A percentile compares a stretch with the other conserved stretches of the same genome.
phyloP scores from a whole-genome alignment of 2,329 filamentous ascomycete species.

The Verticillium zaregamsianum region DNA sequence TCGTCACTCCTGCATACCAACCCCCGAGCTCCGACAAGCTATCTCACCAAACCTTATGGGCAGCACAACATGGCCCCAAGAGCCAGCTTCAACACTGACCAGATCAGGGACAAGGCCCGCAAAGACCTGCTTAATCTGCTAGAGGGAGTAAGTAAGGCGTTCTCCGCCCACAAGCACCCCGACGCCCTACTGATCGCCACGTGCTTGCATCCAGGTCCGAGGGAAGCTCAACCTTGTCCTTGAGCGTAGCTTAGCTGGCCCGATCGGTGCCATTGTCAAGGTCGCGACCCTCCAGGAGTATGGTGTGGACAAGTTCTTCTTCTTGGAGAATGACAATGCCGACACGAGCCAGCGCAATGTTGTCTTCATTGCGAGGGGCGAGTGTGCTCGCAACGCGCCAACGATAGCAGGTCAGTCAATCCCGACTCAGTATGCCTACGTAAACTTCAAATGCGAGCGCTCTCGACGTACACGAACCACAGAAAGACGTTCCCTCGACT shows the following conservation, averaged over 20 bases:
- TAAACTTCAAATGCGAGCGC: conserved; percentile 9
- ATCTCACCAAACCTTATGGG: conserved; percentile 30
- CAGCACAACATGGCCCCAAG: conserved; percentile 65
- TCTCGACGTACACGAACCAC: neutral
- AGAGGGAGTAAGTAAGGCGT: conserved; percentile 74
- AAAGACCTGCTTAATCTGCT: conserved; percentile 88
- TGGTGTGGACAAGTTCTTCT: conserved; percentile 96
- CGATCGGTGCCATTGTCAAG: conserved; percentile 87
- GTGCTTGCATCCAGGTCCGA: conserved; percentile 62
- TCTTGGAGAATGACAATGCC: conserved; percentile 92
- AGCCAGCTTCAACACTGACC: conserved; percentile 67
- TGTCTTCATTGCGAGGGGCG: conserved; percentile 86
- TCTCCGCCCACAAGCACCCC: neutral
- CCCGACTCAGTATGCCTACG: neutral
- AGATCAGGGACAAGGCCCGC: conserved; percentile 76
- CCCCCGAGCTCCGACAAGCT: neutral
- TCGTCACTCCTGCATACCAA: conserved; percentile 9
- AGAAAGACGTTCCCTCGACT: conserved; percentile 19
- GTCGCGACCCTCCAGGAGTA: conserved; percentile 95
- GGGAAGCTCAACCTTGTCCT: conserved; percentile 98
- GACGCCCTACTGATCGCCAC: conserved; percentile 2
- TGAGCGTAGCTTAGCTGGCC: conserved; percentile 84
- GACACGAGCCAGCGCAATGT: conserved; percentile 94
- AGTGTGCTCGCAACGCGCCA: conserved; percentile 79
- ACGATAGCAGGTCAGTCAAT: conserved; percentile 70